Evolutionary conservation across 768 basidiomycete species (phyloP).

Genomic region (Nevesoporus exiguus): DNA sequence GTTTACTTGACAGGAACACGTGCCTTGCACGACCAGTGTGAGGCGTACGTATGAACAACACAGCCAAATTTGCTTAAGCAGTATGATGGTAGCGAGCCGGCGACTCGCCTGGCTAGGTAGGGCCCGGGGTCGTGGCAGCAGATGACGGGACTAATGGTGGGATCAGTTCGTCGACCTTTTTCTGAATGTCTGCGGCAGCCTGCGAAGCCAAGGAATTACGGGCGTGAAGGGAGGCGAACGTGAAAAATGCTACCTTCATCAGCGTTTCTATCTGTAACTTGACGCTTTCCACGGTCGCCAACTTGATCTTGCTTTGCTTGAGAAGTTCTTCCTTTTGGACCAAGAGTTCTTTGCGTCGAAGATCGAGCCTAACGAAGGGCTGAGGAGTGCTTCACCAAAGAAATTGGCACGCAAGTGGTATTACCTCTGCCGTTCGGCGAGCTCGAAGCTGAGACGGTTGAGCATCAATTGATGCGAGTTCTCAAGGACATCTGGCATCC

Average conservation of each 20-base stretch:
- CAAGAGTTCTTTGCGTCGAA: constrained; percentile 61
- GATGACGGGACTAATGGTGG: constrained; percentile 37
- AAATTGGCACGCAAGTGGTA: constrained; percentile 1
- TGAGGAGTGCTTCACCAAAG: constrained; percentile 5
- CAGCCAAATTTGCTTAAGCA: constrained; percentile 6
- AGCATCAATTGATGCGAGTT: constrained; percentile 85
- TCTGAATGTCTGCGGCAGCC: constrained; percentile 71
- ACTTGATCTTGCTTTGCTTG: constrained; percentile 74
- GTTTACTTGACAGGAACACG: constrained; percentile 1
- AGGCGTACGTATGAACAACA: background rate
- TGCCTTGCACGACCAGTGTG: constrained; percentile 3
- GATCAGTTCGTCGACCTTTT: constrained; percentile 69
- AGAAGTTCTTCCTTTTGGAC: constrained; percentile 75
- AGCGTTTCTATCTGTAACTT: constrained; percentile 74
- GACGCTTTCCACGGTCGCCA: constrained; percentile 69
- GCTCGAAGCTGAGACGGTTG: constrained; percentile 82
- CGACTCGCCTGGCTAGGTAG: constrained; percentile 10
- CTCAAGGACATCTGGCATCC: constrained; percentile 54
- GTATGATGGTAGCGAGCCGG: background rate
- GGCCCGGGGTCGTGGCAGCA: constrained; percentile 26
- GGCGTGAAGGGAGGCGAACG: constrained; percentile 3
- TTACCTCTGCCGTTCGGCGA: constrained; percentile 85
- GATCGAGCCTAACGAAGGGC: constrained; percentile 56
- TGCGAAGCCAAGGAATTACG: constrained; percentile 29
- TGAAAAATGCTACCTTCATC: constrained; percentile 53